phyloP scores from a whole-genome alignment of 1,284 basidiomycete species.

The Microbotryum violaceum region DNA sequence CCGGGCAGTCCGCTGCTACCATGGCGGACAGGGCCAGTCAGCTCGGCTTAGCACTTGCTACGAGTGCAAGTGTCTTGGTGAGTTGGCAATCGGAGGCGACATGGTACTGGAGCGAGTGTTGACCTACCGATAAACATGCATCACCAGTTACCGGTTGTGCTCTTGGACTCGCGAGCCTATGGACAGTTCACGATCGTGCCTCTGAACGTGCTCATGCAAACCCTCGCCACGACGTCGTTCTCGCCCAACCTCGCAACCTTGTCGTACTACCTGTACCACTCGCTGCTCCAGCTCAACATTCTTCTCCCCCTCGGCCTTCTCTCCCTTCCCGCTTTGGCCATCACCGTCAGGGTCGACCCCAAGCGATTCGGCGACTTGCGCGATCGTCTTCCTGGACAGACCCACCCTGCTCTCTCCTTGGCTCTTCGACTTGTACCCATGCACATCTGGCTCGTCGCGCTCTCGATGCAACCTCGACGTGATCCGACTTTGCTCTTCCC shows the following conservation, averaged over 20 bases:
- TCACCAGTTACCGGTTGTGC: slow-evolving; percentile 63
- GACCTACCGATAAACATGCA: not conserved
- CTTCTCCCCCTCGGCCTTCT: slow-evolving; percentile 68
- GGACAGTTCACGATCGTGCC: slow-evolving; percentile 70
- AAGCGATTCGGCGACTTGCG: slow-evolving; percentile 59
- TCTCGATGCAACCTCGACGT: slow-evolving; percentile 82
- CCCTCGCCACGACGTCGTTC: slow-evolving; percentile 56
- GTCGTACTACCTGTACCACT: slow-evolving; percentile 74
- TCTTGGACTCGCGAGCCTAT: slow-evolving; percentile 80
- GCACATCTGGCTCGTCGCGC: slow-evolving; percentile 78
- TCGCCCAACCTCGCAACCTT: slow-evolving; percentile 82
- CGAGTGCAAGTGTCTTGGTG: slow-evolving; percentile 51
- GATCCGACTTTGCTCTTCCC: slow-evolving; percentile 99
- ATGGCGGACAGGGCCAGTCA: slow-evolving; percentile 13
- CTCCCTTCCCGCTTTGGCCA: slow-evolving; percentile 66
- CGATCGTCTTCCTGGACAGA: slow-evolving; percentile 27
- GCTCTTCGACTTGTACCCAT: slow-evolving; percentile 69
- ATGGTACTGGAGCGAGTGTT: not conserved
- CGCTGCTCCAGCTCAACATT: slow-evolving; percentile 89
- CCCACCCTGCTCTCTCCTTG: slow-evolving; percentile 47
- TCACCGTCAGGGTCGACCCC: slow-evolving; percentile 68
- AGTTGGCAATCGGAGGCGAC: slow-evolving; percentile 36
- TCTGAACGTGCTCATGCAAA: slow-evolving; percentile 91
- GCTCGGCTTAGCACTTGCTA: slow-evolving; percentile 14
- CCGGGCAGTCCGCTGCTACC: slow-evolving; percentile 10